phyloP scores from a whole-genome alignment of 345 rosid species.

The Toxicodendron radicans region DNA sequence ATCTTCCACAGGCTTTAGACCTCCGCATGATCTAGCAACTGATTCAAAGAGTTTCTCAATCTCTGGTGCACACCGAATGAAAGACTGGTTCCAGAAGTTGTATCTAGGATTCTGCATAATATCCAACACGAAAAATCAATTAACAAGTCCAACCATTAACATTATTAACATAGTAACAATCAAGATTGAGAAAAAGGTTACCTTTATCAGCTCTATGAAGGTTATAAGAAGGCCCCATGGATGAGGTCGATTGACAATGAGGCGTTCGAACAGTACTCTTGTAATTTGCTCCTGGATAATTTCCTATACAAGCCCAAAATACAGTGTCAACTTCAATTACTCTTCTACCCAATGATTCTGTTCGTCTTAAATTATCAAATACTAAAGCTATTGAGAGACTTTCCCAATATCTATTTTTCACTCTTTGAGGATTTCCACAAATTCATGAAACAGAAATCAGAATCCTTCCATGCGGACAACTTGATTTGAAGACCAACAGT shows the following conservation, averaged over 20 bases:
- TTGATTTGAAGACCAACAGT: too few species aligned
- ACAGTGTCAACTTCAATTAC: not conserved
- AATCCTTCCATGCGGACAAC: too few species aligned
- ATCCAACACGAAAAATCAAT: not conserved
- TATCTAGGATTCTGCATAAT: slow-evolving; percentile 71
- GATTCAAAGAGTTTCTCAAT: slow-evolving; percentile 87
- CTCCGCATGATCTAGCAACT: slow-evolving; percentile 79
- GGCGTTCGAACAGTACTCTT: slow-evolving; percentile 90
- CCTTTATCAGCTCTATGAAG: slow-evolving; percentile 97
- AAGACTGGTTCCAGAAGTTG: slow-evolving; percentile 76
- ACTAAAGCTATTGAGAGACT: too few species aligned
- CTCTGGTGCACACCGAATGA: slow-evolving; percentile 87
- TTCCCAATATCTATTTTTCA: too few species aligned
- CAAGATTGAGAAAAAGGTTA: slow-evolving; percentile 17
- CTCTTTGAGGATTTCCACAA: too few species aligned
- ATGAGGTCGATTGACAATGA: slow-evolving; percentile 90
- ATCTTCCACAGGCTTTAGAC: slow-evolving; percentile 74
- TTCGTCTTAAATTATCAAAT: too few species aligned
- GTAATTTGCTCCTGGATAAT: slow-evolving; percentile 98
- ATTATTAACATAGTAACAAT: not conserved
- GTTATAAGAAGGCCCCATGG: slow-evolving; percentile 99
- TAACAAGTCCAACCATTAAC: not conserved
- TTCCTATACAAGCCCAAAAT: slow-evolving; percentile 49
- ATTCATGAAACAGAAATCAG: too few species aligned
- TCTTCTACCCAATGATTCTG: too few species aligned